Conservation (phyloP, 1,284 basidiomycete genomes). For the Sporisorium iseilematis-ciliati region DNA sequence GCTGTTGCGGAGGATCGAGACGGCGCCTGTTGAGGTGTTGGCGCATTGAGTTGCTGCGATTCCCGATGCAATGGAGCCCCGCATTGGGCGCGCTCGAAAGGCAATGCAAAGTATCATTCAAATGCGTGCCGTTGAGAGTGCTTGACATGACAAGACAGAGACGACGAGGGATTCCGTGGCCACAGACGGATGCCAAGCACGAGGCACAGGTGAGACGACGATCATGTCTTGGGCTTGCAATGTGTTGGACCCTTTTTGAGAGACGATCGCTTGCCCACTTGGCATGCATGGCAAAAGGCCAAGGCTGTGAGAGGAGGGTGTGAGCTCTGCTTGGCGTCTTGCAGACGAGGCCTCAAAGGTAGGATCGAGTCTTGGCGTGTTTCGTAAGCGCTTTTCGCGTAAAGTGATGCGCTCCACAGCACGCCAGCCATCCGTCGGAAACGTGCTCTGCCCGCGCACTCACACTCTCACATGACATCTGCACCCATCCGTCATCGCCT, state of each 20-base stretch:
- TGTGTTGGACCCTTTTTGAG: neutral
- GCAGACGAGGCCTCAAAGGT: neutral
- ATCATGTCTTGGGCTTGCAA: neutral
- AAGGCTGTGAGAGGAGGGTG: neutral
- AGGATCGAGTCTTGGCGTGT: neutral
- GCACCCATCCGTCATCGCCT: neutral
- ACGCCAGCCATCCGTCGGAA: neutral
- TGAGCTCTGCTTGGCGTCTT: slow-evolving; percentile 4
- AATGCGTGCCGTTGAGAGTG: neutral
- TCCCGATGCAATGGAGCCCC: neutral
- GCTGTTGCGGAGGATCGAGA: slow-evolving; percentile 59
- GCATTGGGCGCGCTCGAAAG: neutral
- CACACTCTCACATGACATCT: neutral
- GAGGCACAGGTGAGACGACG: slow-evolving; percentile 2
- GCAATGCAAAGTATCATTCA: neutral
- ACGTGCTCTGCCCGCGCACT: neutral
- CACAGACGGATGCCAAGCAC: neutral
- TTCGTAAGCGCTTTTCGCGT: neutral
- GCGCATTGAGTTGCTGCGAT: slow-evolving; percentile 16
- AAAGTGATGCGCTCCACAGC: neutral
- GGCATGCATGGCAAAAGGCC: neutral
- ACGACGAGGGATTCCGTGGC: neutral
- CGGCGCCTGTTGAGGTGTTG: slow-evolving; percentile 33
- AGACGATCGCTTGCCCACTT: neutral
- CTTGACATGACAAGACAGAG: neutral